These are phyloP conservation scores for Hypoxylon sp. DNA, from an alignment of 2,329 filamentous ascomycete species.

Conservation along the genomic window DNA sequence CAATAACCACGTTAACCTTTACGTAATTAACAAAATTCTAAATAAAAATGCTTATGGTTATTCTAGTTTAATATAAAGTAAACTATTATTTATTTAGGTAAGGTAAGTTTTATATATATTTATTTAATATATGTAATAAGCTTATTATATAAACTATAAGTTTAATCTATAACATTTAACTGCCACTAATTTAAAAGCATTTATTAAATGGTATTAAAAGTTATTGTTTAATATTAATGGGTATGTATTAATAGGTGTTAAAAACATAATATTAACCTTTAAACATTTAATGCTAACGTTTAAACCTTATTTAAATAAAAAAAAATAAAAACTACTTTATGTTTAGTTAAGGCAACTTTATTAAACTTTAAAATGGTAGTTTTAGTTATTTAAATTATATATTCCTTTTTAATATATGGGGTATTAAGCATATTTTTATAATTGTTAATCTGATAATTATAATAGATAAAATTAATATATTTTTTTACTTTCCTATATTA, in stretches of 20 bases:
- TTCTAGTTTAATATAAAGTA: background rate
- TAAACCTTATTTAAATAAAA: too few relatives aligned
- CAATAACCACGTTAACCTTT: background rate
- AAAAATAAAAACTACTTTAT: background rate
- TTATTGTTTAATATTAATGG: background rate
- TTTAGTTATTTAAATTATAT: background rate
- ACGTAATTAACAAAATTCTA: background rate
- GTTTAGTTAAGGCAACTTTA: background rate
- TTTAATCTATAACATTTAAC: too few relatives aligned
- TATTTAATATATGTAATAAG: background rate
- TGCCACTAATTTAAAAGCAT: background rate
- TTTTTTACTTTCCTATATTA: background rate
- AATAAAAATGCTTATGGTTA: background rate
- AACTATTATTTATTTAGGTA: background rate
- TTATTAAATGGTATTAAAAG: background rate
- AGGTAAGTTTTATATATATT: background rate
- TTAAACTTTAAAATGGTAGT: background rate
- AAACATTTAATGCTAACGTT: background rate
- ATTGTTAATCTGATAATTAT: background rate
- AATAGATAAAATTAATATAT: too few relatives aligned
- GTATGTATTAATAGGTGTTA: background rate
- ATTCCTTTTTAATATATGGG: background rate
- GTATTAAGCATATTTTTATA: background rate
- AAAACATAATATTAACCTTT: background rate
- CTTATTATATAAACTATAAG: background rate